Evolutionary conservation across 2,329 filamentous ascomycete genomes (phyloP).

Genomic region (Fusarium sp.): DNA sequence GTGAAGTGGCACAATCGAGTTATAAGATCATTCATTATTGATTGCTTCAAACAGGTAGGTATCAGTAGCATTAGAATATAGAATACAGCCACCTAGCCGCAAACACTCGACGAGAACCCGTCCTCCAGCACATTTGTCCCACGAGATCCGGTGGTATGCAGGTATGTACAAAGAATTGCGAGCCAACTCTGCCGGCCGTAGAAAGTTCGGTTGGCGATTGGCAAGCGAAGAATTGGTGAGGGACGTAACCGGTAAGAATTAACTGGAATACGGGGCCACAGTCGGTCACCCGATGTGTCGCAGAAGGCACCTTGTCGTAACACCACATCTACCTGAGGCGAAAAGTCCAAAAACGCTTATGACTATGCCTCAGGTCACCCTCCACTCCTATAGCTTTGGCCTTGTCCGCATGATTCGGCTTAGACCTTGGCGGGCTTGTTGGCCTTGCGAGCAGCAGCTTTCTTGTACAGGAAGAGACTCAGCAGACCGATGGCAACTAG

Average conservation of each 20-base stretch:
- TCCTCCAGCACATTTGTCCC: slow-evolving; percentile 48
- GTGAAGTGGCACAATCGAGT: not conserved
- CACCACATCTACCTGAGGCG: slow-evolving; percentile 43
- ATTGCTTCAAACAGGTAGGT: slow-evolving; percentile 51
- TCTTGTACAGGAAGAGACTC: slow-evolving; percentile 51
- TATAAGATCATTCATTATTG: slow-evolving; percentile 16
- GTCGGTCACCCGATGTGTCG: slow-evolving; percentile 50
- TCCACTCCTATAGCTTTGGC: slow-evolving; percentile 39
- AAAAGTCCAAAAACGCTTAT: slow-evolving; percentile 34
- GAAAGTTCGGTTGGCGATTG: slow-evolving; percentile 14
- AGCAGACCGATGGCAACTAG: slow-evolving; percentile 53
- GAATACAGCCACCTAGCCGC: slow-evolving; percentile 48
- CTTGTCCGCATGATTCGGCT: slow-evolving; percentile 25
- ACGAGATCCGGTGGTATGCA: slow-evolving; percentile 40
- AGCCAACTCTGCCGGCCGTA: slow-evolving; percentile 26
- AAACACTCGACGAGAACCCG: slow-evolving; percentile 51
- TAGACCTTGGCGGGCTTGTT: slow-evolving; percentile 49
- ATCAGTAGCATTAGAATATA: slow-evolving; percentile 54
- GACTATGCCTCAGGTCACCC: slow-evolving; percentile 41
- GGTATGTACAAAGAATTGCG: slow-evolving; percentile 47
- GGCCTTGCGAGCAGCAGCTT: slow-evolving; percentile 51
- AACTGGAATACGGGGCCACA: slow-evolving; percentile 48
- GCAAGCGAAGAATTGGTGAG: slow-evolving; percentile 41
- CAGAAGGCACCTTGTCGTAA: slow-evolving; percentile 46
- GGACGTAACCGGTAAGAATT: slow-evolving; percentile 41